Base-by-base conservation (phyloP, 371 early-diverging fungal species). In the Mortierella sp. region DNA sequence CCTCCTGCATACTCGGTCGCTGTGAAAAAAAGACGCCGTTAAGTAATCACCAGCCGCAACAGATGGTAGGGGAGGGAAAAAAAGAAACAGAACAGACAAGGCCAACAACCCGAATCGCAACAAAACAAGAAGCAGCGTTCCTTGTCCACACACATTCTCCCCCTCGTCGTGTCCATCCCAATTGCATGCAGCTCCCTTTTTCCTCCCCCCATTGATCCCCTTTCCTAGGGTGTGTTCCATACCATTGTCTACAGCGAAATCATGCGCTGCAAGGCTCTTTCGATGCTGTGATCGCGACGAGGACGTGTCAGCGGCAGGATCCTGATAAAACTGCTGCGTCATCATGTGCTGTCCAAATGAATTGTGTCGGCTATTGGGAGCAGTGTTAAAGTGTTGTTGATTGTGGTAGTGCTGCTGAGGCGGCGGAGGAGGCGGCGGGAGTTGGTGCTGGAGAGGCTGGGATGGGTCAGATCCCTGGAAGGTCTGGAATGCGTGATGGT, bases 241-340 rank as follows among this genome's bases (percentile, higher is more conserved):
- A 19, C 37, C 37, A 21, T 28, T 17, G 12, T 49, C 61, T 17
- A 55, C 60, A n/a, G 22, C 25, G 41, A 65, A 60, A 27, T 71
- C 71, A 48, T 71, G 71, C 9, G 71, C 71, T 12, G 71, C 65
- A 47, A 71, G 65, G 41, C 71, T 71, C 54, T 71, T 71, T 24
- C 65, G 71, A n/a, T 66, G 60, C 25, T 47, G 25, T 47, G 48
- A 25, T 34, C 60, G 19, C 71, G 65, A 39, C 48, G 3, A 53
- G 44, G 46, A 54, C 31, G 57, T 24, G 17, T 58, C 39, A 10
- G 47, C 47, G 6, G 60, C 61, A 16, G 53, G 37, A 59, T 63
- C 67, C 43, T 63, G 59, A 37, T 63, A 53, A 24, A 58, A 67
- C 44, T 67, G 68, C 21, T 58, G 63, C 25, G 37, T 44, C n/a